Percentiles rank a stretch among this genome's conserved stretches.
phyloP scores from a whole-genome alignment of 1,139 yeast genomes.

The Nakaseomyces nivariensis region DNA sequence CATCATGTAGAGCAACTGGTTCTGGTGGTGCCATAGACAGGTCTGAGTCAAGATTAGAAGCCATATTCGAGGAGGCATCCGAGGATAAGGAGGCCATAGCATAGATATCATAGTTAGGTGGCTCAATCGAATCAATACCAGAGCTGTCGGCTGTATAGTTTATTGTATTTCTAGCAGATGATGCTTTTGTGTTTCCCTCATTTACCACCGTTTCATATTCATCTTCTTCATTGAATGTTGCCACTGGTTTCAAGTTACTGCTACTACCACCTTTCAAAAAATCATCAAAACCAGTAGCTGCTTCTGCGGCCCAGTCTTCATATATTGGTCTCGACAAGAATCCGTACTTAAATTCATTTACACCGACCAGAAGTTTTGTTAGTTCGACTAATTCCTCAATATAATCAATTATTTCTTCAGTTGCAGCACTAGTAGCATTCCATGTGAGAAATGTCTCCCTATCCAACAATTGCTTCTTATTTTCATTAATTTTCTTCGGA shows the following conservation, averaged over 20 bases:
- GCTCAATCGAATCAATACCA: neutral
- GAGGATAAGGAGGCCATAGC: slow-evolving; percentile 10
- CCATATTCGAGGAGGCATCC: neutral
- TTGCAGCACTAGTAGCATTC: slow-evolving; percentile 42
- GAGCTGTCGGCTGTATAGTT: slow-evolving; percentile 1
- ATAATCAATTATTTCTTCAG: slow-evolving; percentile 41
- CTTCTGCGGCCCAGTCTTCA: slow-evolving; percentile 36
- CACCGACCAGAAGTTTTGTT: slow-evolving; percentile 38
- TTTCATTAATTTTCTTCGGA: neutral
- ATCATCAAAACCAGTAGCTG: slow-evolving; percentile 27
- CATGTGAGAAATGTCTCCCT: slow-evolving; percentile 38
- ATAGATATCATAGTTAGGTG: slow-evolving; percentile 7
- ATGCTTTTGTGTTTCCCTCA: neutral
- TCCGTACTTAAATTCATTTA: slow-evolving; percentile 40
- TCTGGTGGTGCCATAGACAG: slow-evolving; percentile 7
- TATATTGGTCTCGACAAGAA: slow-evolving; percentile 39
- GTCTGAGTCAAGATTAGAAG: slow-evolving; percentile 1
- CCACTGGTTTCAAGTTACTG: neutral
- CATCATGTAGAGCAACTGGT: slow-evolving; percentile 8
- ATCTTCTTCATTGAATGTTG: slow-evolving; percentile 1
- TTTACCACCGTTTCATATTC: neutral
- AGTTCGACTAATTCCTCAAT: slow-evolving; percentile 38
- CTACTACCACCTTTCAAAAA: slow-evolving; percentile 14
- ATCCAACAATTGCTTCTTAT: slow-evolving; percentile 19
- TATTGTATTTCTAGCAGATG: neutral